Evolutionary conservation across 768 basidiomycete species (phyloP), one percentile per base, ranked within the genome.

Genomic region (Russula sp.): DNA sequence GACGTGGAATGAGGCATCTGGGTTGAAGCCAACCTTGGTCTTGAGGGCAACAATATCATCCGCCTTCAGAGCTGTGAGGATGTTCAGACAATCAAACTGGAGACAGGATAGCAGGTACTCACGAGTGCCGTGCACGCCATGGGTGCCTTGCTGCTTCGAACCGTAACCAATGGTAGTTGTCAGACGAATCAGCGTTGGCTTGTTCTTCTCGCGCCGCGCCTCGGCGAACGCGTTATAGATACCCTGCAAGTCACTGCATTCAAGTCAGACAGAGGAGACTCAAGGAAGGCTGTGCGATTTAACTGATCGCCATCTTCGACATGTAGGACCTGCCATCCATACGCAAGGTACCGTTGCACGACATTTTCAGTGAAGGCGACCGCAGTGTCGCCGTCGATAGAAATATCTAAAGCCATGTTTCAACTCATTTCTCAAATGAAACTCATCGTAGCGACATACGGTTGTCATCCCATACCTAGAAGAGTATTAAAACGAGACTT

Each of bases 291-390:
- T 9, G 10, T 36, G 14, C 8, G 34, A 53, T n/a, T 61, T 56
- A 49, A 92, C 88, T 71, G 78, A 75, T 93, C 87, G 56, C 93
- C 93, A 62, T 93, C 77, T 61, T 86, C 79, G 61, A 94, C 90
- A 70, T 82, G 83, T 64, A 95, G 83, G 60, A 95, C 92, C 65
- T 97, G 88, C 95, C 95, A 98, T 58, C 90, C 93, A 74, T 97
- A 97, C 2, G 95, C 73, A 71, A 85, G 76, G 81, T 94, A 97
- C 59, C 95, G 86, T 71, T 87, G 84, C 68, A 82, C 84, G 58
- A 96, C 93, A 69, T 97, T 84, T 75, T 98, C 95, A 46, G 95
- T 98, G 81, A 98, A 98, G 18, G 95, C 89, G 59, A 87, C 81
- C 59, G 84, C 84, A 66, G 94, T 98, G 75, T 93, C 84, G 65